Evolutionary conservation across 805 yeast genomes (phyloP), one percentile per base, ranked within the genome.

Genomic region (Metschnikowia drakensbergensis): DNA sequence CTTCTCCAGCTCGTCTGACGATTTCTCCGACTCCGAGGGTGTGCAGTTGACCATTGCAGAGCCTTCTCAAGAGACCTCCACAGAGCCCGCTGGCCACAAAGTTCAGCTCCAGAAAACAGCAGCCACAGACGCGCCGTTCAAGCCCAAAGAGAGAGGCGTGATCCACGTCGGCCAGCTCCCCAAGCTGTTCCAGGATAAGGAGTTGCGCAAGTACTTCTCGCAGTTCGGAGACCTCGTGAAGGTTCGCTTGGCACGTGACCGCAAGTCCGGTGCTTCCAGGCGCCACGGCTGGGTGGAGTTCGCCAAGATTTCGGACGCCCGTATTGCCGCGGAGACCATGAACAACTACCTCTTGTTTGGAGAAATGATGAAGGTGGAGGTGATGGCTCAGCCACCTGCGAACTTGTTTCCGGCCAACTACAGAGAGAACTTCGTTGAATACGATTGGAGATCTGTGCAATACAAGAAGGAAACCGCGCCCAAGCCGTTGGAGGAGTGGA

Each of bases 251-350:
- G 88, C 96, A 38, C 81, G 97, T 64, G 92, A 88, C 72, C 90
- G 86, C 67, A 86, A 84, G 62, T 84, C 96, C 5, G 98, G 98
- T 40, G 82, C 83, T 47, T 83, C 96, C 11, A 91, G 89, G 70
- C 97, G 90, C 65, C 92, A 83, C 66, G 98, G 90, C 5, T 92
- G 88, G 66, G 72, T 94, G 40, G 97, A 94, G 68, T 94, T 92
- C 62, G 79, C 77, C 37, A 76, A 81, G 47, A 63, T 66, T 34
- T 88, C 83, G 42, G 95, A 86, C 48, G 97, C 98, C 39, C 78
- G 82, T 57, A 76, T 90, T 52, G 99, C 97, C 3, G 87, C 86
- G 52, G 98, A 94, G 56, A 84, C 97, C 40, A 94, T 94, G 99
- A 84, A 94, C 69, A 94, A 94, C 69, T 94, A 94, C 61, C 76